phyloP scores from a whole-genome alignment of 2,329 filamentous ascomycete species.

The Ilyonectria sp. region DNA sequence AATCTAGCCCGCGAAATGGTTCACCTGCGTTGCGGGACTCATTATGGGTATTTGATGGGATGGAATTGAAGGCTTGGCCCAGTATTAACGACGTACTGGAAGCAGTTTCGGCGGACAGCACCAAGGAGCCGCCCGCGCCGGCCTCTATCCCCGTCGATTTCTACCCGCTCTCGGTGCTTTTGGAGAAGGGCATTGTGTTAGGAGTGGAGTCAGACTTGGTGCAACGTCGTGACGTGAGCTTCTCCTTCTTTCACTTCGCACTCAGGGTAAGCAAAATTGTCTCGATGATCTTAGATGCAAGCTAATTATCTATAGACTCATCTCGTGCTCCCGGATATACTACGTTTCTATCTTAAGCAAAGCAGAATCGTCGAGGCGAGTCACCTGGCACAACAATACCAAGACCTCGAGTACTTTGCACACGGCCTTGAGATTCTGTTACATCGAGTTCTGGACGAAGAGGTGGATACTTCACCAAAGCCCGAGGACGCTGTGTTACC shows the following conservation, averaged over 20 bases:
- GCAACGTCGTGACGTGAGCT: slow-evolving; percentile 92
- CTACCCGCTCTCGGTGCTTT: slow-evolving; percentile 88
- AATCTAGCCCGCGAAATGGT: slow-evolving; percentile 43
- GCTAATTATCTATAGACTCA: slow-evolving; percentile 75
- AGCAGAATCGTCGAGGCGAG: slow-evolving; percentile 87
- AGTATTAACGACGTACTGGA: slow-evolving; percentile 88
- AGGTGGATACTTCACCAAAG: slow-evolving; percentile 81
- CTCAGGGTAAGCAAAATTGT: slow-evolving; percentile 77
- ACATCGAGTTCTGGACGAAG: slow-evolving; percentile 94
- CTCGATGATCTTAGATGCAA: neutral
- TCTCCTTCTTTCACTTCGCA: slow-evolving; percentile 90
- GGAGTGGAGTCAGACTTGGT: slow-evolving; percentile 94
- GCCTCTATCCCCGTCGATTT: slow-evolving; percentile 92
- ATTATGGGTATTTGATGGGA: slow-evolving; percentile 94
- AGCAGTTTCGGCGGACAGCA: slow-evolving; percentile 75
- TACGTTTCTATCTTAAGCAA: slow-evolving; percentile 83
- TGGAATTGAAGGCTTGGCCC: slow-evolving; percentile 88
- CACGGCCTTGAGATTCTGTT: slow-evolving; percentile 94
- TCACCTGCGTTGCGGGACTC: slow-evolving; percentile 80
- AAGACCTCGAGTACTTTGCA: slow-evolving; percentile 90
- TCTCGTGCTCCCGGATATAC: slow-evolving; percentile 89
- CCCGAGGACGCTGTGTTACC: slow-evolving; percentile 77
- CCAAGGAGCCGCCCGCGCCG: slow-evolving; percentile 79
- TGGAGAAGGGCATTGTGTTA: slow-evolving; percentile 91
- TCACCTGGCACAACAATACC: slow-evolving; percentile 86